Evolutionary conservation across 2,329 filamentous ascomycete species (phyloP), one percentile per base, ranked within the genome.

Genomic region (Mariannaea elegans): DNA sequence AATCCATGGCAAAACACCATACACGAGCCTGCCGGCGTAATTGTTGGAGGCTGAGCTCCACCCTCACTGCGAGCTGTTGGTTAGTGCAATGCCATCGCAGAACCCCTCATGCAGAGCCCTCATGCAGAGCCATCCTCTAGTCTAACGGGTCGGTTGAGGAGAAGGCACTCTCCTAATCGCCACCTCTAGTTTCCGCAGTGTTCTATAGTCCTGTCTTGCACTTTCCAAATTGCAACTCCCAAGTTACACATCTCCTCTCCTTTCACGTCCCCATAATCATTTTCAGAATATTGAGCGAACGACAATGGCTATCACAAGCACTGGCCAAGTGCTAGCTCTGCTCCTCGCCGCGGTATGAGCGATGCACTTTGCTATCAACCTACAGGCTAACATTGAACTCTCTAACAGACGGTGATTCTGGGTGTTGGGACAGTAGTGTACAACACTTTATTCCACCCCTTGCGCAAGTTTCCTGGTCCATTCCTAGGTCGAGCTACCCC

Each of bases 401-500:
- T n/a, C 5, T 36, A 5, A 36, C 32, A 36, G 32, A n/a, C 32
- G 7, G 32, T 36, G 7, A 5, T 36, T 14, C 9, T 24, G 21
- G 38, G 18, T 14, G 13, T 46, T 19, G 38, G 38, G 10, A 56
- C 21, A 16, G 13, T 19, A 3, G 4, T 42, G 45, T 53, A 36
- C 39, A 53, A 53, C 32, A 9, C 44, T 4, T 53, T 41, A 18
- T 32, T 53, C 39, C 49, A 53, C 13, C 49, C 49, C 7, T 18
- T 53, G 7, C 49, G 49, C 8, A 19, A 29, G 13, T 53, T 53
- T 23, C 49, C 49, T 7, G 49, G 49, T 18, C 49, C 49, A 8
- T 27, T 44, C 7, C 23, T 31, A 16, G 41, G 27, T 19, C 49
- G 49, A 9, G 49, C 49, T 18, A 44, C 49, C 10, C 39, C 49